Evolutionary conservation across 768 basidiomycete species (phyloP), one percentile per base, ranked within the genome.

Genomic region (Kondoa malvinella): DNA sequence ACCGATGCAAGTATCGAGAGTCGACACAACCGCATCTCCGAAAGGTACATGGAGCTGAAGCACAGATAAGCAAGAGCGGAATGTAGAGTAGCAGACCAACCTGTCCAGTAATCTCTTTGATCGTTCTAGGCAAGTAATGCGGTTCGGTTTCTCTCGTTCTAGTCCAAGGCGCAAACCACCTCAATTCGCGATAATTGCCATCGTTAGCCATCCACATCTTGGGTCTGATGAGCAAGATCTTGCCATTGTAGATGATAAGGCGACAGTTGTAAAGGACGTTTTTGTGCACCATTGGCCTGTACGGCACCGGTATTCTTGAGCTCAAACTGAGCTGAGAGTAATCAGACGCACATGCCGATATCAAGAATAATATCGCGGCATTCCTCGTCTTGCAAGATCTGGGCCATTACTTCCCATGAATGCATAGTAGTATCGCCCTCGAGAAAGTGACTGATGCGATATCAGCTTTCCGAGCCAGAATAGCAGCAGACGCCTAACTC

Each of bases 151-250:
- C 82, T 29, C 86, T 83, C 75, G 88, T 88, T 75, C 92, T 94
- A 75, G 80, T 79, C 94, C 95, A 99, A 0, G 95, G 92, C 1
- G 94, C 91, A 74, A 99, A 99, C 76, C 90, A 89, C 16, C 87
- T 79, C 73, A 87, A 79, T 77, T 81, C 80, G 72, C 95, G 87
- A 77, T 99, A 99, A 75, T 97, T 97, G 2, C 95, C 95, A 73
- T 95, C 91, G 75, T 97, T 97, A 1, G 95, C 95, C 58, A 99
- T 81, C 95, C 95, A 99, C 92, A 99, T 92, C 80, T 97, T 99
- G 0, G 95, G 95, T 27, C 95, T 85, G 71, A 99, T 97, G 70
- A 96, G 84, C 0, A 96, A 78, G 69, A 99, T 92, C 78, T 89
- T 83, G 66, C 84, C 81, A 78, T 92, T 81, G 75, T 90, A 83